phyloP scores from a whole-genome alignment of 345 rosid species.

The Citrus cavaleriei region DNA sequence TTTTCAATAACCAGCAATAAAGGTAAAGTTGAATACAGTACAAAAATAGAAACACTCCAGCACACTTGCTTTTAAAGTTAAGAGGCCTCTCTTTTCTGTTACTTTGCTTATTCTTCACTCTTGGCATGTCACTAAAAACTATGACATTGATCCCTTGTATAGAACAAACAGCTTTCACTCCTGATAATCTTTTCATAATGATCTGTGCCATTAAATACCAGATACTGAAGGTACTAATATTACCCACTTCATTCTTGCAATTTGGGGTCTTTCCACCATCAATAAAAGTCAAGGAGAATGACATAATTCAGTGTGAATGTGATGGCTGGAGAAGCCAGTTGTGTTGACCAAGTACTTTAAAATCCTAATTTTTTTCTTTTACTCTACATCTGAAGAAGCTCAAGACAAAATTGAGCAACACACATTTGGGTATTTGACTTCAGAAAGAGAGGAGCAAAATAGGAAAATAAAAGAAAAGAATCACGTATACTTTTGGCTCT shows the following conservation, averaged over 20 bases:
- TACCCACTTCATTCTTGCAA: not conserved
- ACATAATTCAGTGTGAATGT: not conserved
- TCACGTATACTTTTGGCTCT: not conserved
- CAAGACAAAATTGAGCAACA: not conserved
- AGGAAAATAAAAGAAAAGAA: not conserved
- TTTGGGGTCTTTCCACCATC: not conserved
- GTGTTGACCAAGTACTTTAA: not conserved
- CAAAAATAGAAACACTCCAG: not conserved
- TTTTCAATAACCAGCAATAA: not conserved
- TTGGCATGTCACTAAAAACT: constrained; percentile 36
- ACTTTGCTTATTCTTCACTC: constrained; percentile 66
- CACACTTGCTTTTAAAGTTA: constrained; percentile 11
- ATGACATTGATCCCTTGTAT: constrained; percentile 20
- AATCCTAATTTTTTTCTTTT: too few relatives aligned
- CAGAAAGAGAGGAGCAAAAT: not conserved
- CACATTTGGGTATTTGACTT: constrained; percentile 1
- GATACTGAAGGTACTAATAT: not conserved
- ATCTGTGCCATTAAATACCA: not conserved
- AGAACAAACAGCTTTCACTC: constrained; percentile 21
- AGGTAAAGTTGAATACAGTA: not conserved
- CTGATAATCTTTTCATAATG: constrained; percentile 7
- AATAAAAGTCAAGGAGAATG: not conserved
- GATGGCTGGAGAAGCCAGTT: not conserved
- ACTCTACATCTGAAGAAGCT: not conserved
- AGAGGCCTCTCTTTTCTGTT: not conserved